Conservation (phyloP, 1,139 yeast species). For the Yamadazyma dendronema region DNA sequence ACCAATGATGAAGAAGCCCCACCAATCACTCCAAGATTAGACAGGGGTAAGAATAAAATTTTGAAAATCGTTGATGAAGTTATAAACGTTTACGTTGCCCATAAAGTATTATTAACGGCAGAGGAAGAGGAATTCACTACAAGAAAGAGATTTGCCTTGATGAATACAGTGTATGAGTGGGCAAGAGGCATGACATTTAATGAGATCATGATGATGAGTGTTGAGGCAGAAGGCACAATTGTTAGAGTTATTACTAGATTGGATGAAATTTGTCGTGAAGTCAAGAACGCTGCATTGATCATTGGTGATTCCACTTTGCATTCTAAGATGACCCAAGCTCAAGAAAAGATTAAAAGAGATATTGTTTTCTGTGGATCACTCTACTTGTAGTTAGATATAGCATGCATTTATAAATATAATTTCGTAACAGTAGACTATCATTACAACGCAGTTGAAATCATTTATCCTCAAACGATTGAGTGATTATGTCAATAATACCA, state of each 20-base stretch:
- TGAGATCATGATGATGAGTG: slow-evolving; percentile 83
- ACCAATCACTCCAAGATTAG: slow-evolving; percentile 78
- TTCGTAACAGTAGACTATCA: neutral
- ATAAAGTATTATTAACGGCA: slow-evolving; percentile 72
- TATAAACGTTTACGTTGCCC: slow-evolving; percentile 58
- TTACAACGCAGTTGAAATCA: neutral
- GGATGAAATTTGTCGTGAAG: slow-evolving; percentile 94
- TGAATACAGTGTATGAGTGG: slow-evolving; percentile 97
- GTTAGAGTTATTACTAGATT: slow-evolving; percentile 94
- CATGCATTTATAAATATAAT: too few relatives aligned
- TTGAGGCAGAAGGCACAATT: slow-evolving; percentile 94
- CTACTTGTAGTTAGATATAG: slow-evolving; percentile 56
- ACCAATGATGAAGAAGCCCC: slow-evolving; percentile 59
- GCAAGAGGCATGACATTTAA: slow-evolving; percentile 91
- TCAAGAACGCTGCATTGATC: slow-evolving; percentile 88
- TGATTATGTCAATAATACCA: slow-evolving; percentile 23
- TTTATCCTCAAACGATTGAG: slow-evolving; percentile 9
- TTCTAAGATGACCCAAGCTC: slow-evolving; percentile 87
- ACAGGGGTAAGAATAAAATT: slow-evolving; percentile 70
- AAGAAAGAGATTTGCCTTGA: slow-evolving; percentile 81
- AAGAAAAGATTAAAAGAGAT: slow-evolving; percentile 92
- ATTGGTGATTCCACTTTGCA: slow-evolving; percentile 90
- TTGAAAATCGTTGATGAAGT: slow-evolving; percentile 67
- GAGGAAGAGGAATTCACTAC: slow-evolving; percentile 87
- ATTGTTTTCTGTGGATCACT: slow-evolving; percentile 96